A percentile compares a stretch with the other conserved stretches of the same genome.
Conservation (phyloP, 495 filamentous ascomycete species). For the Pyrenula massariospora region DNA sequence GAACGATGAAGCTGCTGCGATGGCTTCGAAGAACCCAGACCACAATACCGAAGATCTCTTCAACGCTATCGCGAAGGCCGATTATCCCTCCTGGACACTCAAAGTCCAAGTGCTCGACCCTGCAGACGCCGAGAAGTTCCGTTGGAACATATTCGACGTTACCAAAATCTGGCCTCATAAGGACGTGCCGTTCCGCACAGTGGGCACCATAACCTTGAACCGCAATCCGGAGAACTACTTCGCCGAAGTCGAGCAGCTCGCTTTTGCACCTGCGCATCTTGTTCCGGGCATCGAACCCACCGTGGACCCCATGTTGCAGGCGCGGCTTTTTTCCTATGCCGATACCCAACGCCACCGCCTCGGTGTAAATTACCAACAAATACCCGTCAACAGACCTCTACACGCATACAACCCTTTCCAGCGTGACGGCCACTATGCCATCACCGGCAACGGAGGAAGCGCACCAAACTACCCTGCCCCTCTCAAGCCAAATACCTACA, state of each 20-base stretch:
- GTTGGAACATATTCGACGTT: conserved; percentile 86
- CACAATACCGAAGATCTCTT: conserved; percentile 78
- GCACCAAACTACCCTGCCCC: conserved; percentile 58
- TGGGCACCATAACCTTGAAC: conserved; percentile 76
- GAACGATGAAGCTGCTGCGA: conserved; percentile 81
- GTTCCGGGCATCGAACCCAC: conserved; percentile 84
- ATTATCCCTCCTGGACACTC: conserved; percentile 73
- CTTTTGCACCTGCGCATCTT: conserved; percentile 78
- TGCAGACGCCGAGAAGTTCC: conserved; percentile 62
- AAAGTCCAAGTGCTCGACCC: conserved; percentile 69
- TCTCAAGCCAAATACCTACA: conserved; percentile 46
- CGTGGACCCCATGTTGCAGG: conserved; percentile 72
- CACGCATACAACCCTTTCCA: conserved; percentile 73
- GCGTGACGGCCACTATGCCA: conserved; percentile 60
- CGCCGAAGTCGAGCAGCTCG: conserved; percentile 66
- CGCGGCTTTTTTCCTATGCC: conserved; percentile 78
- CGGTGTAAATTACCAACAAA: conserved; percentile 74
- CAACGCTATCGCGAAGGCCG: conserved; percentile 66
- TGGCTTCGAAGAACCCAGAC: conserved; percentile 72
- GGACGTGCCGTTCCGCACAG: conserved; percentile 63
- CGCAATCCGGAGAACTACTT: conserved; percentile 79
- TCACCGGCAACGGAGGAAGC: conserved; percentile 58
- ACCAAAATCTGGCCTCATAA: conserved; percentile 91
- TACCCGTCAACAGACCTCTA: conserved; percentile 69
- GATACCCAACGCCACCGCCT: conserved; percentile 79